Conservation (phyloP, 106 monocot species). For the Dendrobium nobile region DNA sequence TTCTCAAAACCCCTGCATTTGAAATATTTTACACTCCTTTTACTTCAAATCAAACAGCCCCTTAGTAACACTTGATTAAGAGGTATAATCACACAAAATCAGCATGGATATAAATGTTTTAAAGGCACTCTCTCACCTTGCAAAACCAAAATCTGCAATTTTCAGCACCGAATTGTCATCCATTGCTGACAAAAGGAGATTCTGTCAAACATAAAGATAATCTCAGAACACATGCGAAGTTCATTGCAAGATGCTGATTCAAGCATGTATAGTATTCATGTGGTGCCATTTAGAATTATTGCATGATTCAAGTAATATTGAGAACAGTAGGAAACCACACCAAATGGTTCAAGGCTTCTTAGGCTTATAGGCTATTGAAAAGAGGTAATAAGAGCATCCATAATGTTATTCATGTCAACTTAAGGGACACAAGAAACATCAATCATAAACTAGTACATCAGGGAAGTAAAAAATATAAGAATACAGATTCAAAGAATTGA, state of each 20-base stretch:
- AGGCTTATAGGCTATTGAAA: not conserved
- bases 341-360: not conserved
- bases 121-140: conserved; percentile 48
- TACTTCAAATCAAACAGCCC: too few relatives aligned
- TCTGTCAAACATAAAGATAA: conserved; percentile 46
- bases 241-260: not conserved
- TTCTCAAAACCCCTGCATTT: too few relatives aligned
- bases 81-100: not conserved
- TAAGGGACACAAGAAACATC: not conserved
- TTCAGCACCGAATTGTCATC: conserved; percentile 72
- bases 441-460: not conserved
- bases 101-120: not conserved
- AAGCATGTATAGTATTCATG: not conserved
- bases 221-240: not conserved
- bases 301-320: not conserved
- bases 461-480: not conserved
- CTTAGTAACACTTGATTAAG: not conserved
- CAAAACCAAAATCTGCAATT: conserved; percentile 99
- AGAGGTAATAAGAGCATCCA: not conserved
- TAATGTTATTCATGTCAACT: not conserved
- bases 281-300: not conserved
- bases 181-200: conserved; percentile 71
- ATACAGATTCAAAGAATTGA: not conserved
- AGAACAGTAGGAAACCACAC: not conserved
- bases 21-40: too few relatives aligned